phyloP scores from a whole-genome alignment of 2,329 filamentous ascomycete species.

The Rutstroemia sp. region DNA sequence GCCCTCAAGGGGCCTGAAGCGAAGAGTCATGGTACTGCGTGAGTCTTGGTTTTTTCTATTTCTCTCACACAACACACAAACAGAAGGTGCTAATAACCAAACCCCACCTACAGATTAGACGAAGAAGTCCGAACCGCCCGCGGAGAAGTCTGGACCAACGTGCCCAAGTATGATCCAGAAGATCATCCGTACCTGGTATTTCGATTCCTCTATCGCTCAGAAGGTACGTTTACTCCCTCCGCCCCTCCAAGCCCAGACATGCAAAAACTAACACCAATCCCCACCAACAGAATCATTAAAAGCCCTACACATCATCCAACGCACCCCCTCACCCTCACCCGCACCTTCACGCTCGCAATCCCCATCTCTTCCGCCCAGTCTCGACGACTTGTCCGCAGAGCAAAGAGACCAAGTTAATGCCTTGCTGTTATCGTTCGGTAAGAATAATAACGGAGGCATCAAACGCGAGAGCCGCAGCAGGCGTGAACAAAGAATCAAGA shows the following conservation, averaged over 20 bases:
- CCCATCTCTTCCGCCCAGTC: not conserved
- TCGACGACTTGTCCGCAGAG: not conserved
- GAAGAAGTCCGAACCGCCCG: not conserved
- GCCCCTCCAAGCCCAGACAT: not conserved
- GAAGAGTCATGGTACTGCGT: slow-evolving; percentile 17
- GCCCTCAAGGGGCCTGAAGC: slow-evolving; percentile 14
- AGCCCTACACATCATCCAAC: not conserved
- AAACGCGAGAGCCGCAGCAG: too few species aligned
- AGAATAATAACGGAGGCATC: too few species aligned
- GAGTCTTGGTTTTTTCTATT: not conserved
- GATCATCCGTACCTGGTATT: not conserved
- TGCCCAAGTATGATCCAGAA: not conserved
- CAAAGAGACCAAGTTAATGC: not conserved
- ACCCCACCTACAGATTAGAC: not conserved
- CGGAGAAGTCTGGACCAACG: not conserved
- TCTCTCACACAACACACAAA: too few species aligned
- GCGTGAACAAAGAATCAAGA: too few species aligned
- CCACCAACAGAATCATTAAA: not conserved
- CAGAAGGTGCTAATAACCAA: too few species aligned
- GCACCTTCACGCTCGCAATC: not conserved
- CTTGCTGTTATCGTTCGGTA: too few species aligned
- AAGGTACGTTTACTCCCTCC: not conserved
- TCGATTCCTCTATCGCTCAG: not conserved
- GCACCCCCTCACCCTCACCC: not conserved
- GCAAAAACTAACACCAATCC: not conserved